Conservation (phyloP, 2,329 filamentous ascomycete genomes). For the Colletotrichum cuscutae region DNA sequence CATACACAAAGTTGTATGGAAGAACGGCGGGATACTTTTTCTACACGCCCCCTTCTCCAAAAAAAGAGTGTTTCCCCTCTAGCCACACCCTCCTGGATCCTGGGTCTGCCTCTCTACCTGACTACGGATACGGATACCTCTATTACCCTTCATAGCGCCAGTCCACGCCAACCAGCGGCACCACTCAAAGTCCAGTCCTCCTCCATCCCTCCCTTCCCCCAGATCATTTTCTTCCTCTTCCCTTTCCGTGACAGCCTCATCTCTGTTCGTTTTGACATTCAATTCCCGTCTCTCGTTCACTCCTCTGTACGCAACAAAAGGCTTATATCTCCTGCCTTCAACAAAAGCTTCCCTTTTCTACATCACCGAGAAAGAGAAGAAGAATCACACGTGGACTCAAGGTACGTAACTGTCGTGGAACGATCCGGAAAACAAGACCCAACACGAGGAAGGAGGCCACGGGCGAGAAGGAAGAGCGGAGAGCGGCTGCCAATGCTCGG, state of each 20-base stretch:
- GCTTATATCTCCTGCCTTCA: constrained; percentile 37
- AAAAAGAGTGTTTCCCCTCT: constrained; percentile 32
- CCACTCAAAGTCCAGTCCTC: constrained; percentile 28
- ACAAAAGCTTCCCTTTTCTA: constrained; percentile 37
- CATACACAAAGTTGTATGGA: neutral
- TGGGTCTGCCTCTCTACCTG: neutral
- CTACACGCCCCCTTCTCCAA: constrained; percentile 15
- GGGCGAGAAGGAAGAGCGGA: neutral
- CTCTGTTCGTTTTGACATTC: constrained; percentile 40
- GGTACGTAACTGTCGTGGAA: constrained; percentile 28
- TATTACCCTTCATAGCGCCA: constrained; percentile 6
- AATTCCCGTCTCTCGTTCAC: constrained; percentile 51
- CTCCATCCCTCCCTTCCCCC: constrained; percentile 27
- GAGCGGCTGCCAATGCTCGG: constrained; percentile 27
- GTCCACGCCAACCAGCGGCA: constrained; percentile 11
- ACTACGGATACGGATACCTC: neutral
- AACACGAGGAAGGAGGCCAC: neutral
- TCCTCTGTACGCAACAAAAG: constrained; percentile 15
- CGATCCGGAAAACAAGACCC: constrained; percentile 3
- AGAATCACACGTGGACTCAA: constrained; percentile 17
- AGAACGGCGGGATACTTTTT: neutral
- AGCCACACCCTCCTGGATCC: constrained; percentile 26
- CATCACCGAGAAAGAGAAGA: neutral
- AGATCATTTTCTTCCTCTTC: constrained; percentile 25
- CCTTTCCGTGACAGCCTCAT: constrained; percentile 35